These are phyloP conservation scores for Elongisporangium undulatum DNA, from an alignment of 352 stramenopile genomes.

Conservation along the genomic window DNA sequence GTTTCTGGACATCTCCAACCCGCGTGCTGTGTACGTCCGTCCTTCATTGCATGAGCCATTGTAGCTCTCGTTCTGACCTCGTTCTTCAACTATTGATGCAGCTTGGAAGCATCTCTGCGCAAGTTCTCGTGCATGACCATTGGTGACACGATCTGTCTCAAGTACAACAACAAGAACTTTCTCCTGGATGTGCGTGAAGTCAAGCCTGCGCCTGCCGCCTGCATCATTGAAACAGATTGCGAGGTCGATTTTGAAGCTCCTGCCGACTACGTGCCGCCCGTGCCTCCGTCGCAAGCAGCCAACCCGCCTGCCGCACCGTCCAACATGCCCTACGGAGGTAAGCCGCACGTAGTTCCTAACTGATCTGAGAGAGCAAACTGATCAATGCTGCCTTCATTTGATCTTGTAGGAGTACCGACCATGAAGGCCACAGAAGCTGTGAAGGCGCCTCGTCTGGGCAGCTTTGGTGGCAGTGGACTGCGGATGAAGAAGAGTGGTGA, in stretches of 20 bases:
- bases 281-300: slow-evolving; percentile 14
- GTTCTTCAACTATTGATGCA: slow-evolving; percentile 14
- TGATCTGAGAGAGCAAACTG: no score
- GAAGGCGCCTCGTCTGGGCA: slow-evolving; percentile 26
- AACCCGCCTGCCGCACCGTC: slow-evolving; percentile 32
- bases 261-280: slow-evolving; percentile 67
- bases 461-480: slow-evolving; percentile 45
- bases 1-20: slow-evolving; percentile 99
- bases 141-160: slow-evolving; percentile 97
- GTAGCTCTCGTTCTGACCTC: background rate
- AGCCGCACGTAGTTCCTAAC: slow-evolving; percentile 6
- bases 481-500: slow-evolving; percentile 68
- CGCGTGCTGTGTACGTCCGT: slow-evolving; percentile 93
- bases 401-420: slow-evolving; percentile 48
- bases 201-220: slow-evolving; percentile 92
- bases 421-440: slow-evolving; percentile 44
- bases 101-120: slow-evolving; percentile 72
- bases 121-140: slow-evolving; percentile 98
- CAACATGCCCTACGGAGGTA: slow-evolving; percentile 61
- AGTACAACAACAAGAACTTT: slow-evolving; percentile 99
- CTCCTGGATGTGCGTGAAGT: slow-evolving; percentile 98
- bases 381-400: no score
- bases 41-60: background rate
- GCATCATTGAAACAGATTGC: slow-evolving; percentile 99
- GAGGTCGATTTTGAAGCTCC: slow-evolving; percentile 99